Base-by-base conservation (phyloP, 108 stramenopile genomes). In the Skeletonema menzelii region DNA sequence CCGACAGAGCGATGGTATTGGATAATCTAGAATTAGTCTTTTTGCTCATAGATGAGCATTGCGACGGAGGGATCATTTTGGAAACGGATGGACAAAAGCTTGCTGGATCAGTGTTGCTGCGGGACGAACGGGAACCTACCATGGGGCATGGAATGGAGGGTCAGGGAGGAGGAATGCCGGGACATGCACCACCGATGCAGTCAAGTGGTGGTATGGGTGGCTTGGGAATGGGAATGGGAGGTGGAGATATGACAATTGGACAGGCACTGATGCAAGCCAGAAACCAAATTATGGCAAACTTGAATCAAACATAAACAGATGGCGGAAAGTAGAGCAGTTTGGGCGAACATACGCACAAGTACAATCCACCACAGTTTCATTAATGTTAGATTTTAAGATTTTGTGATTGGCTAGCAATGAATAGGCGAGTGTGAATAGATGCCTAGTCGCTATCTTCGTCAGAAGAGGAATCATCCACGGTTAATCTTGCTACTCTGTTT, bases 11-110 rank as follows among this genome's bases (percentile, higher is more conserved):
- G 70, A 91, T 94, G 90, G 85, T 94, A 37, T 84, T 94, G 84
- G 93, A 94, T 77, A 94, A 91, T 77, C 63, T 94, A 32, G 93
- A 94, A 69, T 62, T 94, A 60, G 93, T 94, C 55, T 91, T 94
- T 80, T 80, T 94, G 69, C 70, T 94, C 32, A 91, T 94, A 81
- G 93, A 94, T 60, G 93, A 94, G 66, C 90, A 91, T 67, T 94
- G 93, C 68, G 93, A 94, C 73, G 93, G 93, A 20, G 93, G 93
- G 24, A 84, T 91, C 30, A 87, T 94, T 67, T 77, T 94, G 63
- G 90, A 94, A 72, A 88, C 87, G 17, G 90, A 94, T 80, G 86
- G 86, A 66, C 65, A 71, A 58, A 94, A 94, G 76, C 67, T 94
- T 64, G 81, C 90, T 5, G 71, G 76, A 28, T 87, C 88, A 14